Evolutionary conservation across 2,329 filamentous ascomycete genomes (phyloP), one percentile per base, ranked within the genome.

Genomic region (Xylariaceae sp.): DNA sequence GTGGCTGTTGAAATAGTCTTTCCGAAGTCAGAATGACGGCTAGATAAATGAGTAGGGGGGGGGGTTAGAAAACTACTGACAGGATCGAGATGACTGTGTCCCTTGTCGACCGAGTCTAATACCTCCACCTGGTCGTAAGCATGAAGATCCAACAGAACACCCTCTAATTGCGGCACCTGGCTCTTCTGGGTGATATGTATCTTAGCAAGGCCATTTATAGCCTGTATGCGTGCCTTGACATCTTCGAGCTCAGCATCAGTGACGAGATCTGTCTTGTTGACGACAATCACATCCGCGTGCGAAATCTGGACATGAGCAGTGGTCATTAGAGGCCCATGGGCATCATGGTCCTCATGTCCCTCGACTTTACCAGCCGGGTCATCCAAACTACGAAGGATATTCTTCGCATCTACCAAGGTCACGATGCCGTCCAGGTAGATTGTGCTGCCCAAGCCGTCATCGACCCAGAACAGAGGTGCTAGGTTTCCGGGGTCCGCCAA

Each of bases 391-490:
- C 76, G 81, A 3, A 94, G 64, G 17, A 98, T 86, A 56, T 97
- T 96, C 67, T 93, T 94, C 24, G 90, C 91, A 62, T 98, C 93
- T 16, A 98, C 88, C 1, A 98, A 72, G 0, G 93, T 97, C 35
- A 97, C 90, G 42, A 98, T 95, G 2, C 93, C 93, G 59, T 98
- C 93, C 0, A 98, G 79, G 63, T 95, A 98, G 55, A 98, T 96
- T 29, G 85, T 90, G 64, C 90, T 95, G 7, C 89, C 91, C 3
- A 98, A 76, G 0, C 90, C 93, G 51, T 97, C 91, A 55, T 98
- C 93, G 19, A 98, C 84, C 93, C 93, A 98, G 68, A 98, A 98
- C 12, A 97, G 69, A 1, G 93, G 93, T 0, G 93, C 93, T 38
- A 98, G 81, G 56, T 97, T 97, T 1, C 93, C 93, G 0, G 93